A percentile compares a stretch with the other conserved stretches of the same genome.
Conservation (phyloP, 2,329 filamentous ascomycete species). For the Fusarium subtropicale region DNA sequence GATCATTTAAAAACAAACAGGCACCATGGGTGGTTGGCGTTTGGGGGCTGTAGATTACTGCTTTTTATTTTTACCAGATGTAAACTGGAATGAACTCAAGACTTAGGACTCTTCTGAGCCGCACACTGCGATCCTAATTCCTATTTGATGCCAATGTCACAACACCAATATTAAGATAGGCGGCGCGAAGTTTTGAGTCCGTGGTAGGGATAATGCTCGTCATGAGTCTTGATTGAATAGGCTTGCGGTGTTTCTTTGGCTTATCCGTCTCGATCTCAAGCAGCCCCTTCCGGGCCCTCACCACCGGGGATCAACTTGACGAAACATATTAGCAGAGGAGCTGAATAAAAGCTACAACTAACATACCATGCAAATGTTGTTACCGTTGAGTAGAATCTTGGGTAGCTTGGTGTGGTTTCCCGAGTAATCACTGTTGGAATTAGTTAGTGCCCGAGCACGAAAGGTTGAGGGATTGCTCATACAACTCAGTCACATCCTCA, state of each 20-base stretch:
- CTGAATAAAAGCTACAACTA: not conserved
- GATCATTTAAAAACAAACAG: constrained; percentile 28
- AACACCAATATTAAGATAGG: constrained; percentile 5
- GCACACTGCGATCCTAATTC: constrained; percentile 9
- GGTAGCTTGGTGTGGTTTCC: constrained; percentile 88
- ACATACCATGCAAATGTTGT: constrained; percentile 98
- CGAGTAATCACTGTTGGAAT: constrained; percentile 81
- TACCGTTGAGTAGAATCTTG: constrained; percentile 96
- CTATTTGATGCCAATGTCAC: constrained; percentile 18
- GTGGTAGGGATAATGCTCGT: not conserved
- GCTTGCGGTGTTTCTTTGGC: constrained; percentile 19
- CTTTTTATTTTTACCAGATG: constrained; percentile 35
- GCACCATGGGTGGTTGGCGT: constrained; percentile 45
- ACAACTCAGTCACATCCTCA: constrained; percentile 98
- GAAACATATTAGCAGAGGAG: constrained; percentile 14
- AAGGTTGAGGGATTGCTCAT: constrained; percentile 50
- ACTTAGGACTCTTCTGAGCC: constrained; percentile 28
- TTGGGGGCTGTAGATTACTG: constrained; percentile 43
- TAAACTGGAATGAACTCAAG: constrained; percentile 34
- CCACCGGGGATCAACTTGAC: constrained; percentile 81
- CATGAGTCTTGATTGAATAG: constrained; percentile 5
- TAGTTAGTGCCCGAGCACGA: constrained; percentile 23
- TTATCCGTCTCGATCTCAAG: constrained; percentile 22
- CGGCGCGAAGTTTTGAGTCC: not conserved
- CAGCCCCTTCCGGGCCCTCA: constrained; percentile 69